These are phyloP conservation scores for Aureobasidium lini DNA, from an alignment of 2,329 filamentous ascomycete species.

Conservation along the genomic window DNA sequence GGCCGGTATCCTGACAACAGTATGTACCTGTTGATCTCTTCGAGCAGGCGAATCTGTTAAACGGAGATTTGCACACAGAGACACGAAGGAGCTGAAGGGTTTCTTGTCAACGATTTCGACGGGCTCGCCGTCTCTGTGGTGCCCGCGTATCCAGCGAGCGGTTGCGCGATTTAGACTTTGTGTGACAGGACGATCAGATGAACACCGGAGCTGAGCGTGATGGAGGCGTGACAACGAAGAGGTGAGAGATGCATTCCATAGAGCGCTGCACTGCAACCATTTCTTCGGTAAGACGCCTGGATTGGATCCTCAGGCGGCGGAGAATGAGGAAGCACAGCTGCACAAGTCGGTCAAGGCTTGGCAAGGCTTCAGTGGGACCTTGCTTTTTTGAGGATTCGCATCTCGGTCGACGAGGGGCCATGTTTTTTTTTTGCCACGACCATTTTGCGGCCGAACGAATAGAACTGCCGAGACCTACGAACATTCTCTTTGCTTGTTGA, in stretches of 20 bases:
- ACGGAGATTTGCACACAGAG: conserved; percentile 9
- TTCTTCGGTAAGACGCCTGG: background rate
- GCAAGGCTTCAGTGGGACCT: background rate
- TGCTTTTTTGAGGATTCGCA: background rate
- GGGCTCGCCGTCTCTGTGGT: conserved; percentile 1
- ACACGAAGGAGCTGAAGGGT: background rate
- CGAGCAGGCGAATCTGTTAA: background rate
- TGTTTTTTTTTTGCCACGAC: conserved; percentile 2
- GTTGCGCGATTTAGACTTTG: background rate
- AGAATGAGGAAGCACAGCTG: background rate
- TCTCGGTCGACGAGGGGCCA: background rate
- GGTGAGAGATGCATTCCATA: background rate
- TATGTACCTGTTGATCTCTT: background rate
- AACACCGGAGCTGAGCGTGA: background rate
- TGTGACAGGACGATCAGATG: background rate
- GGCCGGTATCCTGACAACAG: background rate
- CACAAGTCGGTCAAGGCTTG: background rate
- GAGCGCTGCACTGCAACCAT: background rate
- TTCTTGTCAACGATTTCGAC: background rate
- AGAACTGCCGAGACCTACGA: background rate
- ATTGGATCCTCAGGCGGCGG: background rate
- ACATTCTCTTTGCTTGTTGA: background rate
- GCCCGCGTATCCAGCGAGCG: background rate
- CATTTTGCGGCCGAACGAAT: background rate
- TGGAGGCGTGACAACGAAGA: background rate